Evolutionary conservation across 225 moss, liverwort and hornwort genomes (phyloP), one percentile per base, ranked within the genome.

Genomic region (Rhytidiadelphus loreus): DNA sequence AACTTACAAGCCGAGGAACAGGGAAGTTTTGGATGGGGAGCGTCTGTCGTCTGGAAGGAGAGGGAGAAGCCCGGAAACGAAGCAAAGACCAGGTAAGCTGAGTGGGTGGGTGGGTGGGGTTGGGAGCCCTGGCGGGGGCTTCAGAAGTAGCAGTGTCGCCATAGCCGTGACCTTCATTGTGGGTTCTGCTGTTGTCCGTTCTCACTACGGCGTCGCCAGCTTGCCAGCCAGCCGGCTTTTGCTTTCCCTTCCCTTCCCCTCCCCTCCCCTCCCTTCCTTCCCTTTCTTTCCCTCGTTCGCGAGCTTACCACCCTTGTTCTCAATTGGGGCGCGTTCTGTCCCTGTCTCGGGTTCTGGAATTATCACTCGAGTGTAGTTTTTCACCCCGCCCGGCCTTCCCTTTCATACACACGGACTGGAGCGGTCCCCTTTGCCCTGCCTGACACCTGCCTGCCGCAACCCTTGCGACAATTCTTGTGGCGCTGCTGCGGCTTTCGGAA

Each of bases 371-470:
- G 56, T 26, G 56, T 25, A 62, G 17, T 74, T 89, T 86, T 86
- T 81, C 69, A 87, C 87, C 33, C 83, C 88, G 37, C 39, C 68
- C 61, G 77, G 59, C 44, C 80, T 80, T 58, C 87, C 63, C 56
- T 77, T 68, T 16, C 52, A 58, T 13, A 29, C 87, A 68, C 86
- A 65, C 81, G 83, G 64, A 88, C 78, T 56, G 78, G n/a, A 78
- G n/a, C 63, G 14, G 83, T 55, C 37, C 71, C 6, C 21, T 21
- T 80, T 18, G 29, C 85, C 41, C 58, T 65, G 61, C 82, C 44
- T 87, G 87, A 90, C 87, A 87, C 86, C 87, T 87, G 26, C 81
- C 64, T 63, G 82, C 83, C 53, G 39, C 86, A 86, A 89, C 78
- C 78, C 87, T 83, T 17, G 68, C 44, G 72, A 30, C 87, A 86